Base-by-base conservation (phyloP, 2,329 filamentous ascomycete species). In the Penicillium sp. region DNA sequence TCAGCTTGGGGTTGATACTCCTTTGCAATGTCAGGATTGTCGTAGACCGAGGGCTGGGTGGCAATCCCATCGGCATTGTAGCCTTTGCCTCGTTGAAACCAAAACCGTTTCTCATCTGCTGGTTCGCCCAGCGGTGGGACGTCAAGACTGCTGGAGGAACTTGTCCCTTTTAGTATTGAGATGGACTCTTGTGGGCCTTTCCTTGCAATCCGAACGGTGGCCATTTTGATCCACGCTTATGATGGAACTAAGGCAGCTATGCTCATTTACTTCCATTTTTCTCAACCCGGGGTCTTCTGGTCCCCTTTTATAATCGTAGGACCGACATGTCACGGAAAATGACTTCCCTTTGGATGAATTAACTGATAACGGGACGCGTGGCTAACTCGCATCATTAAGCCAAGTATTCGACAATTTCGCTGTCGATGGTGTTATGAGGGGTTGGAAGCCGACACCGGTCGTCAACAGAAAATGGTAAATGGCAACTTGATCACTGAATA, bases 11-110 rank as follows among this genome's bases (percentile, higher is more conserved):
- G 70, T 23, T 62, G 60, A 46, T 70, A 70, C 48, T 67, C 62
- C 27, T 72, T 71, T 9, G 70, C 74, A 2, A 72, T 63, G 4
- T 75, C 71, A 0, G 74, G 71, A 45, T 79, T 71, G 38, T 80
- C 77, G 45, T 70, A 79, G 6, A 80, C 77, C 3, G 76, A 79
- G 5, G 73, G 75, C 57, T 78, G 65, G 0, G 68, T 73, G n/a
- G 75, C 74, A 32, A 70, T 65, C 29, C 59, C 67, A 32, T 69
- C 54, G 5, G 64, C 55, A 18, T 70, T 47, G 30, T 64, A 65
- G 14, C 32, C 48, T 43, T 60, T 62, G 5, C 55, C 56, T 23
- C 66, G 53, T 42, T 67, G 67, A 32, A 68, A 71, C 64, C 67
- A 70, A 45, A 68, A 69, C 2, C 64, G 62, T 39, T 58, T 66